Percentiles rank a stretch among this genome's conserved stretches.
phyloP scores from a whole-genome alignment of 2,329 filamentous ascomycete genomes.

The Botrytis elliptica region DNA sequence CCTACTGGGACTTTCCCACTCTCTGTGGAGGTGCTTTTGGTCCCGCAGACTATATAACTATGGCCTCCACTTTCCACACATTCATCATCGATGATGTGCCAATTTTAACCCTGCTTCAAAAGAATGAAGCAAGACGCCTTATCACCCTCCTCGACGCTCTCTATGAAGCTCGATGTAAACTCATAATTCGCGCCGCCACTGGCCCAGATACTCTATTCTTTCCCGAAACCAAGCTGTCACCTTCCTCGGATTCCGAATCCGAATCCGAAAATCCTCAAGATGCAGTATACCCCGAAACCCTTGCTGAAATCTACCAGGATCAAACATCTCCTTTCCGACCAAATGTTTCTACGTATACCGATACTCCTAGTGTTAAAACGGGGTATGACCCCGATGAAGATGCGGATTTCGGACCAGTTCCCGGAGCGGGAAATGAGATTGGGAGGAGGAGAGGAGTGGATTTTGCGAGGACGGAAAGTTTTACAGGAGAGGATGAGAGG shows the following conservation, averaged over 20 bases:
- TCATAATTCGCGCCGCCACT: conserved; percentile 65
- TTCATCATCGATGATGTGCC: conserved; percentile 72
- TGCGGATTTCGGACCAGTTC: conserved; percentile 49
- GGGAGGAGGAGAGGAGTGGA: conserved; percentile 44
- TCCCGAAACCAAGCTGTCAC: conserved; percentile 49
- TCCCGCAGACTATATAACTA: conserved; percentile 78
- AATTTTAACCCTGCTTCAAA: conserved; percentile 63
- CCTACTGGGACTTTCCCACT: conserved; percentile 65
- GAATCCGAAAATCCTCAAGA: conserved; percentile 46
- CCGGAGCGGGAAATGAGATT: conserved; percentile 42
- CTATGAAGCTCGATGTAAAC: conserved; percentile 78
- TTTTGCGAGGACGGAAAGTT: conserved; percentile 65
- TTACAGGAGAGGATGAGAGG: conserved; percentile 77
- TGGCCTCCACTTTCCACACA: conserved; percentile 77
- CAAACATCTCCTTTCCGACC: conserved; percentile 74
- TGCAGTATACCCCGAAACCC: conserved; percentile 62
- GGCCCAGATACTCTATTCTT: conserved; percentile 77
- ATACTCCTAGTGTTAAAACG: conserved; percentile 42
- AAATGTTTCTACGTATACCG: conserved; percentile 67
- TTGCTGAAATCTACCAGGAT: conserved; percentile 76
- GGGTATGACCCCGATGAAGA: conserved; percentile 58
- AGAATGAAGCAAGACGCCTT: conserved; percentile 78
- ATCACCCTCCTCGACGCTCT: conserved; percentile 79
- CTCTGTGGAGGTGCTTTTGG: conserved; percentile 66
- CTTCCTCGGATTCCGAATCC: conserved; percentile 36